Evolutionary conservation across 495 filamentous ascomycete genomes (phyloP), one percentile per base, ranked within the genome.

Genomic region (Penicillium soppii): DNA sequence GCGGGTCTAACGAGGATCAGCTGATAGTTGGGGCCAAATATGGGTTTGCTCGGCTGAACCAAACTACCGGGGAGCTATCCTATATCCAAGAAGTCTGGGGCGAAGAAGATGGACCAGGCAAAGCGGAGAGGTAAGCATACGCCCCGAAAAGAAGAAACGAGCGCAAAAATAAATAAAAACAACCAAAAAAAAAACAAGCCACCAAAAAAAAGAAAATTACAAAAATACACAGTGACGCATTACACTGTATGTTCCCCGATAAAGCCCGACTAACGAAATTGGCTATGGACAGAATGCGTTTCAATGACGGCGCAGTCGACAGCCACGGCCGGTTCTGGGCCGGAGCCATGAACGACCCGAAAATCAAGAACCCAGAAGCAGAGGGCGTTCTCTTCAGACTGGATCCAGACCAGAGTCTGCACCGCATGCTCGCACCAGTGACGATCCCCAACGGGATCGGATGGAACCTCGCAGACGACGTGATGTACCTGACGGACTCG

Each of bases 401-500:
- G 20, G 79, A 88, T 57, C 75, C 82, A 3, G 83, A 87, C 59
- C 64, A 80, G 45, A 74, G 63, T 32, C 61, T 87, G 56, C 79
- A 85, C 60, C 77, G 78, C 23, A 77, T 85, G 65, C 72, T 87
- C 40, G 73, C 76, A 52, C 67, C 75, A 22, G 71, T 94, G 43
- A 85, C 78, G n/a, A 95, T 96, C 57, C 91, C 92, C 40, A 96
- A 97, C 68, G 85, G 88, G 42, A 83, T 92, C 32, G 84, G 84
- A 47, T 96, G 86, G 79, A 83, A 78, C 37, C 71, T 72, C 13
- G 82, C 89, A 58, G 73, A 82, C 56, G 86, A 82, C 63, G 92
- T 79, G 36, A 87, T 92, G 80, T 95, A 89, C 74, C 87, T 91
- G 67, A 90, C 85, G 35, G 83, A 96, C 74, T 86, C 89, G 16